Evolutionary conservation across 2,329 filamentous ascomycete genomes (phyloP).

Genomic region (Pyricularia sp.): DNA sequence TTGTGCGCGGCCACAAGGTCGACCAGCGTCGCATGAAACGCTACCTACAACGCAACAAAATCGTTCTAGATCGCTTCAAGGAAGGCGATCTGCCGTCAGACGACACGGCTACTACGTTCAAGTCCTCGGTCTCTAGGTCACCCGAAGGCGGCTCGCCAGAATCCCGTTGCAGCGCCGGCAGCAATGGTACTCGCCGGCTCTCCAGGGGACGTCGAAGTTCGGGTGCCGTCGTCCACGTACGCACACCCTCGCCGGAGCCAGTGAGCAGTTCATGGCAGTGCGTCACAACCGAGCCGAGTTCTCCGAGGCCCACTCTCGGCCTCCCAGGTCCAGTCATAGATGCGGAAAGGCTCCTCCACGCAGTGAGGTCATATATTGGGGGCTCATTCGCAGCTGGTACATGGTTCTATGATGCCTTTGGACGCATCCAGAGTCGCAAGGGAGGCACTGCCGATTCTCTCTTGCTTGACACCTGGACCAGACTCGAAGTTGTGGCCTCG

Average conservation of each 20-base stretch:
- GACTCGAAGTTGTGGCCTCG: conserved; percentile 6
- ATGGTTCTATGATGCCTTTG: conserved; percentile 3
- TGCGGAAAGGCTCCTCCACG: not conserved
- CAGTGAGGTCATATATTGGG: conserved; percentile 3
- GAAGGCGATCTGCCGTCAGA: conserved; percentile 5
- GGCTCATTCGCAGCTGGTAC: conserved; percentile 4
- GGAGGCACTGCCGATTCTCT: not conserved
- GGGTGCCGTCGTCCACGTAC: not conserved
- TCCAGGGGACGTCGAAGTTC: not conserved
- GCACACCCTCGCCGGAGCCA: conserved; percentile 2
- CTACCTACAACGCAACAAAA: conserved; percentile 17
- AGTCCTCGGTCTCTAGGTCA: not conserved
- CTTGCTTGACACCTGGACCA: conserved; percentile 3
- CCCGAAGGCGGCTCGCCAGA: not conserved
- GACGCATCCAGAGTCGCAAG: conserved; percentile 4
- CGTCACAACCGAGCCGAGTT: not conserved
- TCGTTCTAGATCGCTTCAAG: conserved; percentile 10
- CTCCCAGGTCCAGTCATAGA: conserved; percentile 2
- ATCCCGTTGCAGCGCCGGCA: not conserved
- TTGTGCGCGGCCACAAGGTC: conserved; percentile 15
- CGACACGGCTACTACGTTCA: not conserved
- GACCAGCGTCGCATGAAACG: conserved; percentile 18
- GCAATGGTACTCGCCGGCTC: not conserved
- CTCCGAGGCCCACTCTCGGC: not conserved
- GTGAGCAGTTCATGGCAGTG: not conserved